Base-by-base conservation (phyloP, 2,329 filamentous ascomycete species). In the Aspergillus sergii region DNA sequence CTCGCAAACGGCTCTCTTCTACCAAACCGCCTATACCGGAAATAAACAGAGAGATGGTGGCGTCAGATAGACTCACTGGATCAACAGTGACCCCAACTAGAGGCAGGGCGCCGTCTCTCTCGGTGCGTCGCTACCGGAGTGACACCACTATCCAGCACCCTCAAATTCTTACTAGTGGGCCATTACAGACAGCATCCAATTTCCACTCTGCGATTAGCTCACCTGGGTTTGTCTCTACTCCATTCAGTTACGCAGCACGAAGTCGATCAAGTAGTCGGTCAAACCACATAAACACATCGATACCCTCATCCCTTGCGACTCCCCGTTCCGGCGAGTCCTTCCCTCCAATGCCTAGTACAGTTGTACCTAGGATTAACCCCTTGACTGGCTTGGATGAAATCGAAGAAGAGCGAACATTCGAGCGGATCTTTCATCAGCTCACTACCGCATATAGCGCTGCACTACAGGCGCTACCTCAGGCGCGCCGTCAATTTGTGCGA, bases 311-410 rank as follows among this genome's bases (percentile, higher is more conserved):
- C 75, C 60, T 88, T 80, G 66, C 79, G 5, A 96, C 92, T 0
- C 92, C 93, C 53, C 88, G 91, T 28, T 96, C 92, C 9, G 91
- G 90, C 50, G 93, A 96, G 71, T 92, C 91, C 0, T 96, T 95
- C 74, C 84, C 81, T 83, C 66, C 77, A 70, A 72, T 76, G 70
- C 73, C 81, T 61, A 80, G 77, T 21, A 77, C 80, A 32, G 81
- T 77, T 28, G 76, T 82, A 59, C 80, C 82, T 34, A 82, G 85
- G 48, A 84, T 84, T 50, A 83, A 83, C 54, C 80, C 82, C 9
- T 75, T 87, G 51, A 84, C 81, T 11, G 91, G 93, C 57, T 86
- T 89, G 57, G 85, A 86, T 54, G 85, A 87, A 61, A 86, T 85
- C 2, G 91, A 93, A 67, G 92, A 96, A 66, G 93, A 96, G 69